Evolutionary conservation across 805 yeast genomes (phyloP).

Genomic region (Metschnikowia sp.): DNA sequence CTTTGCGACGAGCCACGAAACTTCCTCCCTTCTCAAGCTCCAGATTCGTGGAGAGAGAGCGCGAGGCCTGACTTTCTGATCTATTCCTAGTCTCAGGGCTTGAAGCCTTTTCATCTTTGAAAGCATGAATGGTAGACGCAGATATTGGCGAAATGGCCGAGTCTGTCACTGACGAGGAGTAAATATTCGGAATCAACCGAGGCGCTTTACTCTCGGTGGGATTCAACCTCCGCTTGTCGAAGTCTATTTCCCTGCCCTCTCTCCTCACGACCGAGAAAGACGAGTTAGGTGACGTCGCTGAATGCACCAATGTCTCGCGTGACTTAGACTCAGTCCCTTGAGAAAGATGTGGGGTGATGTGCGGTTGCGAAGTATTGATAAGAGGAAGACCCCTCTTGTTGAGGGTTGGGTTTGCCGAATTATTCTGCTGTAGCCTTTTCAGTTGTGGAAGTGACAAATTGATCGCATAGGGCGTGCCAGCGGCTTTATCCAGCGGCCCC

Average conservation of each 20-base stretch:
- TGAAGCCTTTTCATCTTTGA: conserved; percentile 20
- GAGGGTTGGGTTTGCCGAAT: neutral
- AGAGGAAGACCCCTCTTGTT: conserved; percentile 8
- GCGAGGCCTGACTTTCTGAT: neutral
- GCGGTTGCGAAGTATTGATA: conserved; percentile 20
- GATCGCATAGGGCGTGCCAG: conserved; percentile 5
- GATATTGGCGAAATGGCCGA: conserved; percentile 30
- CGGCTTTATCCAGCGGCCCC: conserved; percentile 3
- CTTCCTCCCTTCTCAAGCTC: conserved; percentile 18
- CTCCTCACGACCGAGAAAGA: conserved; percentile 67
- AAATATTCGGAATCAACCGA: conserved; percentile 23
- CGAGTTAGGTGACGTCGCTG: neutral
- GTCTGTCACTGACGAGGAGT: conserved; percentile 17
- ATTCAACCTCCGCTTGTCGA: conserved; percentile 72
- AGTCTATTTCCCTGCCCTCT: conserved; percentile 71
- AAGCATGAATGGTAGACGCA: conserved; percentile 32
- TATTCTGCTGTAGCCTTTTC: conserved; percentile 9
- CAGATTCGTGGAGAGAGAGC: conserved; percentile 9
- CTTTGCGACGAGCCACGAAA: conserved; percentile 65
- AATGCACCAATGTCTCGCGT: neutral
- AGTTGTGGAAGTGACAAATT: conserved; percentile 17
- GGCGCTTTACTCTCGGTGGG: conserved; percentile 57
- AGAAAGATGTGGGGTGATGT: neutral
- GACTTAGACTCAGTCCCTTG: neutral
- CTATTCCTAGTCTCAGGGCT: neutral